Evolutionary conservation across 345 rosid species (phyloP), one percentile per base, ranked within the genome.

Genomic region (Eutrema heterophyllum): DNA sequence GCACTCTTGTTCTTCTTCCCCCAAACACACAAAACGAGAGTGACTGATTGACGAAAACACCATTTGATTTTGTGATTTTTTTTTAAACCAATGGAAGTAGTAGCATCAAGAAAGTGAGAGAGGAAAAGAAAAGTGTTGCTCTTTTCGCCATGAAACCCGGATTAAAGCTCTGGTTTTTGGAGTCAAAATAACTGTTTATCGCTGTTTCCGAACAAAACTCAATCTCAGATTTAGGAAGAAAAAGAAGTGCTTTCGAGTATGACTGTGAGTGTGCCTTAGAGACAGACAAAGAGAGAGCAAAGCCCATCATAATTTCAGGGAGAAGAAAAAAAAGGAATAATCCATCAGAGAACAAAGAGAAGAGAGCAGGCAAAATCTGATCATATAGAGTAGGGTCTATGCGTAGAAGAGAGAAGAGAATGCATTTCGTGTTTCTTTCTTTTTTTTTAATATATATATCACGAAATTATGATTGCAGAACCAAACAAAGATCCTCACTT

Each of bases 401-500:
- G 79, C 14, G 49, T 77, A 68, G 15, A 39, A 32, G 49, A 26
- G 70, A 27, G 49, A 51, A 68, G 64, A 68, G 38, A 71, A 64
- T 38, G 49, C 52, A 51, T 29, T 24, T 54, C 72, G 26, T 72
- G 64, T 50, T 68, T 73, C 46, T 40, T n/a, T 32, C 24, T 38
- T 5, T 7, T 54, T 16, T 29, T 1, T 9, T 21, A 1, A 21
- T 21, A 21, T n/a, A 59, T 65, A 44, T 15, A 46, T 49, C 66
- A 77, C 74, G 64, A 54, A 73, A 72, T 53, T 63, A 72, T 56
- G 75, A 74, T 46, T 64, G 81, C 73, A 61, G 80, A 81, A 81
- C 79, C 73, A 77, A 79, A 83, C 75, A 77, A 84, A 81, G 74
- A 80, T 79, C 78, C 76, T 46, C 72, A 61, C 81, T 50, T 67